Conservation (phyloP, 169 alveolate genomes). For the Besnoitia besnoiti region DNA sequence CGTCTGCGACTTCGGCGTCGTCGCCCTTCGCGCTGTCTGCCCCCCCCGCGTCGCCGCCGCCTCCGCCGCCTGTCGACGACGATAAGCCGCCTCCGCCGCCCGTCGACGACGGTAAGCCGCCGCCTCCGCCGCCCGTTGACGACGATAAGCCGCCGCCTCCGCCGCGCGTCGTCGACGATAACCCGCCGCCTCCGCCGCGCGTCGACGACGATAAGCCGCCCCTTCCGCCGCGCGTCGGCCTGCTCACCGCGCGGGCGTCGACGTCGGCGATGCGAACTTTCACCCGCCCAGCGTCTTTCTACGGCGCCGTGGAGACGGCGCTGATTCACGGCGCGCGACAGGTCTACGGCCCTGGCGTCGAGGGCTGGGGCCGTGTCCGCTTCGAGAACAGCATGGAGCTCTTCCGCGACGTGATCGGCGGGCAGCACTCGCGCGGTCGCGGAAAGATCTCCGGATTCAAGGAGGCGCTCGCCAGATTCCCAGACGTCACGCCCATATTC, state of each 20-base stretch:
- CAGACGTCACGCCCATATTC: slow-evolving; percentile 6
- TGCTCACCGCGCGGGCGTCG: slow-evolving; percentile 57
- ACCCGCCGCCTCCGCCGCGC: too few species aligned
- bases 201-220: background rate
- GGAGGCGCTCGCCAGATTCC: slow-evolving; percentile 35
- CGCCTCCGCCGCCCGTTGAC: too few species aligned
- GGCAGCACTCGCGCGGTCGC: slow-evolving; percentile 60
- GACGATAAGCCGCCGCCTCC: too few species aligned
- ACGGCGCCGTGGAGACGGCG: slow-evolving; percentile 29
- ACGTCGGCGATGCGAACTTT: slow-evolving; percentile 9
- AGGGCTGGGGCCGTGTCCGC: slow-evolving; percentile 40
- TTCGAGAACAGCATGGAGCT: slow-evolving; percentile 43
- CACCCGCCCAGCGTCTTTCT: slow-evolving; percentile 58
- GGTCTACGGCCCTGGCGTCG: slow-evolving; percentile 49
- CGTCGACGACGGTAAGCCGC: too few species aligned
- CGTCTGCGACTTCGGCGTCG: too few species aligned
- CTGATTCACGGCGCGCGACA: slow-evolving; percentile 54
- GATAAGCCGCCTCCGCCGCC: too few species aligned
- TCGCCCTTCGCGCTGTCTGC: too few species aligned
- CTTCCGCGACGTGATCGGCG: slow-evolving; percentile 28
- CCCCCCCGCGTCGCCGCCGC: too few species aligned
- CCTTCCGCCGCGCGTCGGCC: slow-evolving; percentile 55
- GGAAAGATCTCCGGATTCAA: slow-evolving; percentile 53
- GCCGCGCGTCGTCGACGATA: too few species aligned
- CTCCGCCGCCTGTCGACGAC: too few species aligned